Base-by-base conservation (phyloP, 495 filamentous ascomycete species). In the Aspergillus heteromorphus region DNA sequence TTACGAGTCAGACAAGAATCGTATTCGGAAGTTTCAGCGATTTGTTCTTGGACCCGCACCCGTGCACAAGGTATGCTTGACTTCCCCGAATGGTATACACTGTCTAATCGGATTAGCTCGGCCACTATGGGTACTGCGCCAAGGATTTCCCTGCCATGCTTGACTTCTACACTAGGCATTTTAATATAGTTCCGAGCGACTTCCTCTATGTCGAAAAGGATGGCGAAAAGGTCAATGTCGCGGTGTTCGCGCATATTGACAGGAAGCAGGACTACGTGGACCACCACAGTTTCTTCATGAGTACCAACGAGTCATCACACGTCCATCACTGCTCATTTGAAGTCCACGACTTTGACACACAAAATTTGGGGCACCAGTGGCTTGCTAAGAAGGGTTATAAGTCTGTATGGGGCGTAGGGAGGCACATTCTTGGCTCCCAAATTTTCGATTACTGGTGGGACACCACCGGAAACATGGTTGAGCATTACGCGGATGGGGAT, bases 371-470 rank as follows among this genome's bases (percentile, higher is more conserved):
- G 2, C 87, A 91, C 65, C 77, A 87, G 48, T 88, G 83, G 82
- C 74, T 91, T 7, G 73, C 74, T 0, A 64, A 78, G 54, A 81
- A 85, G 64, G 80, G 79, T 1, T 87, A 87, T 62, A 73, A 78
- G 53, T 80, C 79, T 54, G 84, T 84, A 51, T 91, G 87, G 87
- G 87, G 87, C 0, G 79, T 91, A 5, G 87, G 87, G 11, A 66
- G 87, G 20, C 87, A 91, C 66, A 79, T 89, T 31, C 77, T 90
- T 55, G 87, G 87, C 82, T 81, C 76, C 47, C 86, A 89, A 70
- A 83, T 89, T 21, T 88, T 89, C 54, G 86, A 89, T 64, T 89
- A 89, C 65, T 89, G 86, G 85, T 84, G 40, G 43, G 83, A 87
- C 65, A 74, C 79, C 0, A 73, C 65, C 8, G 63, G 70, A 1